Evolutionary conservation across 164 flowering plant species (phyloP).

Genomic region (Vitis labrusca): DNA sequence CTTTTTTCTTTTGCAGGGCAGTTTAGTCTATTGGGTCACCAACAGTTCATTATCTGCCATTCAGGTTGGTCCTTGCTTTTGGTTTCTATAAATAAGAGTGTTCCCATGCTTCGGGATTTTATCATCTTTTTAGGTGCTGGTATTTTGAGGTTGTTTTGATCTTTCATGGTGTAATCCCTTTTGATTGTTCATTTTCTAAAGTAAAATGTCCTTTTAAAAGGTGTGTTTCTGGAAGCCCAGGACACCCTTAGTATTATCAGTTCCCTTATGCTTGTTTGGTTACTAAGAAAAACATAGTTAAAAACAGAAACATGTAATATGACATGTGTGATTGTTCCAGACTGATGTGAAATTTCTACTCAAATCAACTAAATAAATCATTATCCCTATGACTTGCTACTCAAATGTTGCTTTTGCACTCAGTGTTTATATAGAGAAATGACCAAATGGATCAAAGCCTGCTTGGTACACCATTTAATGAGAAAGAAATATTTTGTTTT

Average conservation of each 20-base stretch:
- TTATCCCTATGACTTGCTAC: too few species aligned
- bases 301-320: too few species aligned
- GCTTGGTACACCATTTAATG: too few species aligned
- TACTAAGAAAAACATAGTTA: not conserved
- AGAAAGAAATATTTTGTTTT: too few species aligned
- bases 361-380: too few species aligned
- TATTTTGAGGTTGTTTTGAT: not conserved
- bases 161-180: not conserved
- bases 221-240: not conserved
- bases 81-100: too few species aligned
- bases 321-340: too few species aligned
- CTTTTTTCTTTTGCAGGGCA: slow-evolving; percentile 54
- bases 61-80: slow-evolving; percentile 50
- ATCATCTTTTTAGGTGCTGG: not conserved
- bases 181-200: not conserved
- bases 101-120: too few species aligned
- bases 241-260: not conserved
- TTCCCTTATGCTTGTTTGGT: not conserved
- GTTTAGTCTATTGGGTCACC: slow-evolving; percentile 81
- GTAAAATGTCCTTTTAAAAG: not conserved
- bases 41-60: slow-evolving; percentile 62
- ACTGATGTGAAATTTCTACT: too few species aligned
- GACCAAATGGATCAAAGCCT: too few species aligned
- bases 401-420: too few species aligned
- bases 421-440: too few species aligned